Evolutionary conservation across 495 filamentous ascomycete species (phyloP).

Genomic region (Annulohypoxylon stygium): DNA sequence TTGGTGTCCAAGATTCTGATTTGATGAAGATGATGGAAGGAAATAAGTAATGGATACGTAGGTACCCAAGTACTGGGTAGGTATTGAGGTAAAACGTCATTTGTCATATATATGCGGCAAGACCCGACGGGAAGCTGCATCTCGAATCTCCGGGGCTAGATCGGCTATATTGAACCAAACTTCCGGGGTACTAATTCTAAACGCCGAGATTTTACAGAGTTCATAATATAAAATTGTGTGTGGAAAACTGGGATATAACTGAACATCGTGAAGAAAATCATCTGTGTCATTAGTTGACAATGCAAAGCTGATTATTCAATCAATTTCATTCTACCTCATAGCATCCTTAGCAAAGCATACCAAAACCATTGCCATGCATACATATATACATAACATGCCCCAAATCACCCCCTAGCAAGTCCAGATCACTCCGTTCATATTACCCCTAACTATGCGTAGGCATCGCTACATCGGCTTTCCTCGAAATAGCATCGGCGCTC

Average conservation of each 20-base stretch:
- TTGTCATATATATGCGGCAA: neutral
- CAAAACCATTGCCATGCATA: neutral
- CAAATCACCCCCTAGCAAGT: neutral
- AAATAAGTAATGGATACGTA: neutral
- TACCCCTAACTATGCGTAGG: conserved; percentile 76
- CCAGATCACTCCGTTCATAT: conserved; percentile 19
- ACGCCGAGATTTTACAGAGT: neutral
- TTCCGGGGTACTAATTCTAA: neutral
- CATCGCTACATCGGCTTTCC: conserved; percentile 90
- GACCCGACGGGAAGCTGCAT: neutral
- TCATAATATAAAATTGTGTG: no score
- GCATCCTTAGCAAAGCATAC: neutral
- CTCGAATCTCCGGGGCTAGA: neutral
- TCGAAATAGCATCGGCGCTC: conserved; percentile 82
- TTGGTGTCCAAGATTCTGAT: neutral
- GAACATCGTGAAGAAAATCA: neutral
- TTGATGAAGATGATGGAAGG: conserved; percentile 1
- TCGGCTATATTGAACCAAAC: neutral
- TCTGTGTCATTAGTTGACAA: neutral
- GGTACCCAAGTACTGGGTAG: neutral
- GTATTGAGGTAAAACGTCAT: neutral
- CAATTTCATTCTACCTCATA: neutral
- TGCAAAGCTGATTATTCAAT: neutral
- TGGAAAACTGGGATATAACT: no score
- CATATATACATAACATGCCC: neutral